Percentiles rank a stretch among this genome's conserved stretches.
Conservation (phyloP, 768 basidiomycete species). For the Suillus placidus region DNA sequence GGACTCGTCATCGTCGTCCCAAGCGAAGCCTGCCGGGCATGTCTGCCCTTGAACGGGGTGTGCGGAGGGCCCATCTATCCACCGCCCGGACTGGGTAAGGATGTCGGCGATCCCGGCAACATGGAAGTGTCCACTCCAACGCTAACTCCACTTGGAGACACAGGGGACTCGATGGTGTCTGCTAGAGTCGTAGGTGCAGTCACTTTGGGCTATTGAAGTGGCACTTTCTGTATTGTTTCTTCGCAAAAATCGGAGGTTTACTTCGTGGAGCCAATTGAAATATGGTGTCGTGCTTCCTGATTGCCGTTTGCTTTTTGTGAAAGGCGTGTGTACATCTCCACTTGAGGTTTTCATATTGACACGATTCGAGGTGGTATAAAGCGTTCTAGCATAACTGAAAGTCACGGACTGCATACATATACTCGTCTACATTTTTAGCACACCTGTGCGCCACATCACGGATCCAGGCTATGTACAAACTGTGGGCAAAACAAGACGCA, state of each 20-base stretch:
- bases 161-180: slow-evolving; percentile 42
- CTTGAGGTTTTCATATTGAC: not conserved
- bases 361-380: not conserved
- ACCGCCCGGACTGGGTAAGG: slow-evolving; percentile 25
- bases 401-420: not conserved
- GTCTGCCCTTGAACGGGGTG: slow-evolving; percentile 69
- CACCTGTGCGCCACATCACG: not conserved
- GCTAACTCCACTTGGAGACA: slow-evolving; percentile 48
- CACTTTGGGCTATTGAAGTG: too few relatives aligned
- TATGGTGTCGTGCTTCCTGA: slow-evolving; percentile 10
- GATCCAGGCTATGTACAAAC: not conserved
- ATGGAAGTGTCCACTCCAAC: slow-evolving; percentile 40
- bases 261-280: too few relatives aligned
- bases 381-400: not conserved
- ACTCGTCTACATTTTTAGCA: not conserved
- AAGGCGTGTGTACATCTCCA: not conserved
- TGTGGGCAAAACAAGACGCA: not conserved
- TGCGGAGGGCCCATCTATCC: slow-evolving; percentile 23
- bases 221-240: too few relatives aligned
- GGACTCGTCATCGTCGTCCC: slow-evolving; percentile 86
- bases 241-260: too few relatives aligned
- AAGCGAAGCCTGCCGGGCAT: slow-evolving; percentile 47
- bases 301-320: not conserved
- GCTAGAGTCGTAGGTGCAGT: slow-evolving; percentile 53
- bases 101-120: slow-evolving; percentile 26